phyloP scores from a whole-genome alignment of 352 stramenopile genomes.

The Phytophthora pseudosyringae region DNA sequence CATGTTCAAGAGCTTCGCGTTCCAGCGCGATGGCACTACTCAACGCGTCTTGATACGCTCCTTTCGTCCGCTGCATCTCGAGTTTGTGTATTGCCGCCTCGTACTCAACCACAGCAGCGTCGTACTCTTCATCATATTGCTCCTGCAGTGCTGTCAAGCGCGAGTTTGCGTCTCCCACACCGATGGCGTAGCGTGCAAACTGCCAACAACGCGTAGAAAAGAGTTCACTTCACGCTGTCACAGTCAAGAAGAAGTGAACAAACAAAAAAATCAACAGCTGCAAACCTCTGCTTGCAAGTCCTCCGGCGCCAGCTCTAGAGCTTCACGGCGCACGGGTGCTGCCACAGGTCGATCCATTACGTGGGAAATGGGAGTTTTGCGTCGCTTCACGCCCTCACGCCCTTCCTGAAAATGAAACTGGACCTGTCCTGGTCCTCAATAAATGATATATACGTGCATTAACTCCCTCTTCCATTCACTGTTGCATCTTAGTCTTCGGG shows the following conservation, averaged over 20 bases:
- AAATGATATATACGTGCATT: not conserved
- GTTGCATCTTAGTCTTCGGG: conserved; percentile 11
- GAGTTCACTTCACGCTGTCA: not conserved
- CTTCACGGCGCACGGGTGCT: conserved; percentile 45
- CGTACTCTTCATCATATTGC: conserved; percentile 72
- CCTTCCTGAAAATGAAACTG: conserved; percentile 23
- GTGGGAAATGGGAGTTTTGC: not conserved
- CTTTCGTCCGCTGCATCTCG: conserved; percentile 54
- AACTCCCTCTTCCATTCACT: not conserved
- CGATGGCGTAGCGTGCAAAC: conserved; percentile 64
- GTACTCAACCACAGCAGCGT: conserved; percentile 40
- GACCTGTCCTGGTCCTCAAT: not conserved
- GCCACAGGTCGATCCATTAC: conserved; percentile 31
- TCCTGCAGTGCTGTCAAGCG: conserved; percentile 58
- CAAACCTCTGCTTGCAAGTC: conserved; percentile 69
- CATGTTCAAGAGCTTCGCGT: conserved; percentile 39
- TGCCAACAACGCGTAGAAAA: conserved; percentile 15
- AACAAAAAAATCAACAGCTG: not conserved
- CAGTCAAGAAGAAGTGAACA: not conserved
- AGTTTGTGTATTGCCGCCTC: conserved; percentile 45
- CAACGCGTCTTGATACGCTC: conserved; percentile 53
- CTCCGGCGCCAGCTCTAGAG: conserved; percentile 55
- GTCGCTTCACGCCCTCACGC: conserved; percentile 25
- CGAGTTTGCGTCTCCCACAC: conserved; percentile 43
- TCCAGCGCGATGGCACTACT: conserved; percentile 47